Percentiles rank a stretch among this genome's conserved stretches.
Conservation (phyloP, 2,329 filamentous ascomycete genomes). For the Tolypocladium amazonense region DNA sequence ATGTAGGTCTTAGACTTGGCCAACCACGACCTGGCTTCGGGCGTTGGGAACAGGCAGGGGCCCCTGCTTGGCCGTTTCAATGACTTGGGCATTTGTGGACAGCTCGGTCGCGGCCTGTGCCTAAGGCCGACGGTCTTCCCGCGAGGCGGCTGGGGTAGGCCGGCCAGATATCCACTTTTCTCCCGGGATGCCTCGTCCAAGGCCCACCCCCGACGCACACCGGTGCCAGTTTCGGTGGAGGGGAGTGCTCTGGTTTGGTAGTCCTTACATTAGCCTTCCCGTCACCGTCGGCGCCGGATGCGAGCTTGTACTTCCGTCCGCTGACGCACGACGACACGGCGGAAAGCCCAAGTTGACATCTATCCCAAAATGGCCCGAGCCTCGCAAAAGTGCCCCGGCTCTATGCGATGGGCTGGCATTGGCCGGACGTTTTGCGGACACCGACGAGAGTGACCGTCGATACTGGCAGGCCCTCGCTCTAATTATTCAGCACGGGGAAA, state of each 20-base stretch:
- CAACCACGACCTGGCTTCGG: conserved; percentile 15
- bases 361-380: not conserved
- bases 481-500: not conserved
- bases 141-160: conserved; percentile 1
- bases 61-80: conserved; percentile 18
- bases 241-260: conserved; percentile 10
- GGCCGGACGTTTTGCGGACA: not conserved
- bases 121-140: not conserved
- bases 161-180: not conserved
- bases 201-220: conserved; percentile 7
- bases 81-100: conserved; percentile 3
- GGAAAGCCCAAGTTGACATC: not conserved
- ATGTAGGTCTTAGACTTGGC: conserved; percentile 25
- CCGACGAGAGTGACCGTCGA: not conserved
- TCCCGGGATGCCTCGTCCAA: not conserved
- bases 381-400: conserved; percentile 1
- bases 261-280: conserved; percentile 23
- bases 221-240: conserved; percentile 15
- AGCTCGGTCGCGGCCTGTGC: not conserved
- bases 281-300: conserved; percentile 14
- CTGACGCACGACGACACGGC: conserved; percentile 3
- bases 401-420: not conserved
- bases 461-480: not conserved
- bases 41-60: conserved; percentile 11
- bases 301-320: conserved; percentile 11